Percentiles rank a stretch among this genome's conserved stretches.
These are phyloP conservation scores for Chondrus crispus DNA, from an alignment of 23 red algal species.

Conservation along the genomic window DNA sequence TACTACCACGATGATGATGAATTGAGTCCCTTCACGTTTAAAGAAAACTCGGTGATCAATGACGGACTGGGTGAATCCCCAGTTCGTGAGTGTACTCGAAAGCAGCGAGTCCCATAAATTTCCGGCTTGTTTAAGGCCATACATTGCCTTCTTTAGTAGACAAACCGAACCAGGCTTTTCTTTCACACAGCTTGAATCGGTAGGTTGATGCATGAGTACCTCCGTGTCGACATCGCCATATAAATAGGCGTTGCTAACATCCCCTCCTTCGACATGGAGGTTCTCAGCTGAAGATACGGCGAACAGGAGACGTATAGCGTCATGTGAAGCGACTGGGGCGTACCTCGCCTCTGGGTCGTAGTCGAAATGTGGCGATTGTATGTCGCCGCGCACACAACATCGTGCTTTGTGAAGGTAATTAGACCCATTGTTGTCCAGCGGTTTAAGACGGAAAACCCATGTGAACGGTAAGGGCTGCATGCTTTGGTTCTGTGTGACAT, in stretches of 20 bases:
- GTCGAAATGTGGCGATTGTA: background rate
- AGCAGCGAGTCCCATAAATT: constrained; percentile 2
- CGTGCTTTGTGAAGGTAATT: constrained; percentile 14
- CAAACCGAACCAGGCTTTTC: background rate
- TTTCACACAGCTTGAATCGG: background rate
- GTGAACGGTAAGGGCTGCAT: background rate
- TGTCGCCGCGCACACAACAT: constrained; percentile 12
- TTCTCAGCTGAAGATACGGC: background rate
- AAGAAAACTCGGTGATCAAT: background rate
- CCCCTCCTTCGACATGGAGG: background rate
- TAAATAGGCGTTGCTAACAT: background rate
- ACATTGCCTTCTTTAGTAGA: background rate
- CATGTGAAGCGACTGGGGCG: background rate
- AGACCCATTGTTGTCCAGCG: background rate
- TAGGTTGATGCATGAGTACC: background rate
- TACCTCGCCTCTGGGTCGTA: background rate
- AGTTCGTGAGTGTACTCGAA: background rate
- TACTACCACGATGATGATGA: background rate
- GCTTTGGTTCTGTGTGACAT: background rate
- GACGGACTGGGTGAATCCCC: background rate
- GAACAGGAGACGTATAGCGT: constrained; percentile 2
- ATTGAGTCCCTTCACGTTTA: background rate
- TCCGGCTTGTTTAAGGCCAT: background rate
- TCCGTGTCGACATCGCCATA: background rate
- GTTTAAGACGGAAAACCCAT: background rate